phyloP scores from a whole-genome alignment of 2,329 filamentous ascomycete genomes.

The Aspergillus sp. region DNA sequence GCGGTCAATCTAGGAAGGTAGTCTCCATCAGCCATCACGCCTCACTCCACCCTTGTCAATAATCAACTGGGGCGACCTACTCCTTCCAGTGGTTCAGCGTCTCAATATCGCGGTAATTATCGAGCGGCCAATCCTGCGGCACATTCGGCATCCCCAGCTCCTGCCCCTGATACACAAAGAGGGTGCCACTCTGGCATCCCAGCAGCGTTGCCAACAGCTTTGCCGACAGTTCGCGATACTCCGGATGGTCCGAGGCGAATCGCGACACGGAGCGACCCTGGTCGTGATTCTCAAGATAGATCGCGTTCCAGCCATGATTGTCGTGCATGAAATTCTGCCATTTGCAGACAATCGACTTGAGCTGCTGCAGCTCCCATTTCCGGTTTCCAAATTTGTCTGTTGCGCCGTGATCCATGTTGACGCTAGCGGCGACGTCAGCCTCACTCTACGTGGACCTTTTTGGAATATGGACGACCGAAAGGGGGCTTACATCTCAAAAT shows the following conservation, averaged over 20 bases:
- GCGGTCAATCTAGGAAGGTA: neutral
- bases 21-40: neutral
- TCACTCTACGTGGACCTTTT: too few relatives aligned
- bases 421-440: slow-evolving; percentile 36
- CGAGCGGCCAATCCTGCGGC: slow-evolving; percentile 61
- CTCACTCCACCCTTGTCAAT: neutral
- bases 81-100: slow-evolving; percentile 59
- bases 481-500: slow-evolving; percentile 58
- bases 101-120: slow-evolving; percentile 71
- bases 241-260: slow-evolving; percentile 54
- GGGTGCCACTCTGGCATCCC: slow-evolving; percentile 61
- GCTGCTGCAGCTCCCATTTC: slow-evolving; percentile 52
- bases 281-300: slow-evolving; percentile 70
- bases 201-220: slow-evolving; percentile 66
- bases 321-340: slow-evolving; percentile 64
- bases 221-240: slow-evolving; percentile 54
- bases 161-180: slow-evolving; percentile 70
- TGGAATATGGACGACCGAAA: too few relatives aligned
- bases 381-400: slow-evolving; percentile 50
- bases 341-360: slow-evolving; percentile 58
- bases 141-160: slow-evolving; percentile 70
- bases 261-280: slow-evolving; percentile 62
- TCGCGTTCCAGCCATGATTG: slow-evolving; percentile 65
- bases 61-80: slow-evolving; percentile 31
- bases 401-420: slow-evolving; percentile 59